phyloP scores from a whole-genome alignment of 83 land plant species.

The Picea abies region DNA sequence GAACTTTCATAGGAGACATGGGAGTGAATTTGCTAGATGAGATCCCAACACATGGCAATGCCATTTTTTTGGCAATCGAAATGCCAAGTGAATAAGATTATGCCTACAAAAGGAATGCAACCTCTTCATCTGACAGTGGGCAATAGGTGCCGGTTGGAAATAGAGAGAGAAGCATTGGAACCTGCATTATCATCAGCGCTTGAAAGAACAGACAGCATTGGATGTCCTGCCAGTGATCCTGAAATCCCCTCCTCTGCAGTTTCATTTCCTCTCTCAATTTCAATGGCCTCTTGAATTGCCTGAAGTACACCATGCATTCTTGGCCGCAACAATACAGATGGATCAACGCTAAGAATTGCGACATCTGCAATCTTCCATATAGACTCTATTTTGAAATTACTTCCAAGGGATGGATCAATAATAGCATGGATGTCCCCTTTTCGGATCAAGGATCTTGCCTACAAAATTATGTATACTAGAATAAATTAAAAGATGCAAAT shows the following conservation, averaged over 20 bases:
- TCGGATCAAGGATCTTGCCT: constrained; percentile 51
- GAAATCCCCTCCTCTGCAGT: neutral
- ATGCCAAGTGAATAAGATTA: neutral
- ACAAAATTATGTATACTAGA: too few species aligned
- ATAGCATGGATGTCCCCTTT: constrained; percentile 52
- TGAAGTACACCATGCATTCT: constrained; percentile 45
- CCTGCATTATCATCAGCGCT: neutral
- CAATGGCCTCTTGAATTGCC: constrained; percentile 56
- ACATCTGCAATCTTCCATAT: constrained; percentile 66
- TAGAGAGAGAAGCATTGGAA: neutral
- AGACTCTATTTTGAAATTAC: constrained; percentile 45
- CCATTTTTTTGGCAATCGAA: neutral
- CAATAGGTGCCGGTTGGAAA: neutral
- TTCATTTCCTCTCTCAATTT: constrained; percentile 39
- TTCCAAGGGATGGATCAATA: constrained; percentile 42
- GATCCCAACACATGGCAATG: neutral
- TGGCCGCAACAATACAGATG: constrained; percentile 43
- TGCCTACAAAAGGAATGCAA: neutral
- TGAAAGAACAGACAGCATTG: neutral
- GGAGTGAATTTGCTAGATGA: neutral
- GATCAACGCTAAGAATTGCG: constrained; percentile 55
- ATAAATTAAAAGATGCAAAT: too few species aligned
- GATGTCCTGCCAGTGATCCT: neutral
- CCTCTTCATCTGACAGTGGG: neutral
- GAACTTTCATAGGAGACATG: neutral